Base-by-base conservation (phyloP, 305 asterid genomes). In the Nicotiana rustica region DNA sequence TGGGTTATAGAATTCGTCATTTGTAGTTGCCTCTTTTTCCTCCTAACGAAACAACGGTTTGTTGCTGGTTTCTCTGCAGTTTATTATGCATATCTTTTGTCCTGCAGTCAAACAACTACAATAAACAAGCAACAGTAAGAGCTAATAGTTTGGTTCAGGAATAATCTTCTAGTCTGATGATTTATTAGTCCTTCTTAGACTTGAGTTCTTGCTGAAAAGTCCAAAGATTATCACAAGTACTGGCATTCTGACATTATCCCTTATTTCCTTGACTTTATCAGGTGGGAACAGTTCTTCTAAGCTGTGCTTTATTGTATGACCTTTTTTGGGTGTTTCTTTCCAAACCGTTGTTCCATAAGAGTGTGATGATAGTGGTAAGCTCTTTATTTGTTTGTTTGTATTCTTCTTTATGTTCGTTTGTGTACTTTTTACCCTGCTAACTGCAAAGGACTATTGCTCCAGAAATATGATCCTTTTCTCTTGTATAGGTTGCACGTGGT, bases 351-450 rank as follows among this genome's bases (percentile, higher is more conserved):
- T 97, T 97, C 91, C 90, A 93, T 18, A 91, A 95, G 92, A 97
- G 99, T 47, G 97, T 97, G 77, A 97, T 97, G 99, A 97, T 97
- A 86, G 98, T 93, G 96, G 98, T 96, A 79, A 84, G 93, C 77
- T 69, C 19, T 52, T 66, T 60, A 81, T 67, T 44, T 47, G 60
- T 38, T 70, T 68, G 78, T 66, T 31, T 60, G 65, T 33, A 67
- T 67, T 67, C 80, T 29, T 55, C 7, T 76, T 8, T 76, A 15
- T 29, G 80, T 55, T 49, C n/a, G 79, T 14, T 49, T 73, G 25
- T 15, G 15, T 49, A 31, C 31, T 76, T 76, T 10, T 55, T 1
- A 9, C 80, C 10, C 78, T 66, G 70, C 59, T 57, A 35, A 33
- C 29, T 10, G 25, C 33, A 19, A 7, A 56, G 25, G 29, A 14